Conservation (phyloP, 2,329 filamentous ascomycete species). For the Phaeophleospora eucalypticola region DNA sequence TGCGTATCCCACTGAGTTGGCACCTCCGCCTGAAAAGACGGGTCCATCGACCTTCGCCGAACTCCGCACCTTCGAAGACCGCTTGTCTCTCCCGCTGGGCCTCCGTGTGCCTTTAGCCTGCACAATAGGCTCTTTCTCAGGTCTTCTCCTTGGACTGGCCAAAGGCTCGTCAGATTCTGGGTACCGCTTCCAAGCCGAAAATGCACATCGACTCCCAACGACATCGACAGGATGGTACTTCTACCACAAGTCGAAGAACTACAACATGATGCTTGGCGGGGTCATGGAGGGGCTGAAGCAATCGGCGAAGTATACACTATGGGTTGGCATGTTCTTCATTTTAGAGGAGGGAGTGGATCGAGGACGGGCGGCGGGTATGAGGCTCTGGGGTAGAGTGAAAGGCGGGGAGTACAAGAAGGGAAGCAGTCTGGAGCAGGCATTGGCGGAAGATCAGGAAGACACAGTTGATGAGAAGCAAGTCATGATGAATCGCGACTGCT, state of each 20-base stretch:
- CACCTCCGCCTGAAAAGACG: background rate
- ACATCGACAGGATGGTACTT: constrained; percentile 87
- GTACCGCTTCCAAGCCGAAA: constrained; percentile 87
- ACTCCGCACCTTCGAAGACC: constrained; percentile 19
- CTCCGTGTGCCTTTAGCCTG: constrained; percentile 30
- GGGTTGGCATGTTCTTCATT: constrained; percentile 71
- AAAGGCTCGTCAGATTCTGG: constrained; percentile 42
- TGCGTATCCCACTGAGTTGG: background rate
- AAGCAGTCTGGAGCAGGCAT: constrained; percentile 31
- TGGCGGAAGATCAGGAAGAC: constrained; percentile 28
- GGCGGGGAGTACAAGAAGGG: constrained; percentile 3
- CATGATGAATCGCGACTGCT: constrained; percentile 59
- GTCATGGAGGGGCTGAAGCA: constrained; percentile 74
- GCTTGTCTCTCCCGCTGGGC: constrained; percentile 32
- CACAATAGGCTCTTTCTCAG: constrained; percentile 23
- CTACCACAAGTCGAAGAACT: constrained; percentile 99
- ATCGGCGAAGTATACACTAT: constrained; percentile 65
- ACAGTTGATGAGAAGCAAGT: constrained; percentile 35
- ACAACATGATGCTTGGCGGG: constrained; percentile 73
- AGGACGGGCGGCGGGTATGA: constrained; percentile 60
- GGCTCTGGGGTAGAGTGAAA: constrained; percentile 35
- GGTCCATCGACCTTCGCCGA: background rate
- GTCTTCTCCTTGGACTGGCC: constrained; percentile 30
- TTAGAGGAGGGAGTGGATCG: constrained; percentile 84
- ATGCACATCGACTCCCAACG: constrained; percentile 85